Conservation (phyloP, 116 monocot species). For the Iris pallida region DNA sequence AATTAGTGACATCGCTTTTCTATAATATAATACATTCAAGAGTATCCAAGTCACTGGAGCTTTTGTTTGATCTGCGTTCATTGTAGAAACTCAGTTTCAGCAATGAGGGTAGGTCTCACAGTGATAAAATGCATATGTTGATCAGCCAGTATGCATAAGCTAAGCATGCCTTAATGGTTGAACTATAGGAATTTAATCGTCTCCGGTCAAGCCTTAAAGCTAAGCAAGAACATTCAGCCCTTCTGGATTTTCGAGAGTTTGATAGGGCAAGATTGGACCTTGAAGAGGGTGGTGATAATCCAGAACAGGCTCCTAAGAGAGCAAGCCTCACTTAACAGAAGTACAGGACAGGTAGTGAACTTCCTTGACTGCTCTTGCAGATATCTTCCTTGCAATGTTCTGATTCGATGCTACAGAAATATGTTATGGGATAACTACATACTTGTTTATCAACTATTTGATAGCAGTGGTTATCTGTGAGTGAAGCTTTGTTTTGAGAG, state of each 20-base stretch:
- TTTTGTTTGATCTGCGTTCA: too few species aligned
- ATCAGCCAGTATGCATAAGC: neutral
- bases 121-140: too few species aligned
- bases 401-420: neutral
- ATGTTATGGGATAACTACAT: neutral
- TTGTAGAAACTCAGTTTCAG: too few species aligned
- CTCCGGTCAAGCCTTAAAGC: conserved; percentile 68
- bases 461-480: neutral
- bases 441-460: neutral
- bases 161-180: neutral
- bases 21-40: too few species aligned
- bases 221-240: conserved; percentile 80
- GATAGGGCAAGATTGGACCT: conserved; percentile 63
- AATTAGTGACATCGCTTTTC: too few species aligned
- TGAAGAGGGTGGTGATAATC: conserved; percentile 57
- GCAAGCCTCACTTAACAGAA: conserved; percentile 65
- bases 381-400: neutral
- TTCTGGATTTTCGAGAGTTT: conserved; percentile 89
- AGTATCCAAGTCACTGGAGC: too few species aligned
- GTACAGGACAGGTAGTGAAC: conserved; percentile 58
- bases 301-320: conserved; percentile 74
- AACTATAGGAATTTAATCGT: conserved; percentile 75
- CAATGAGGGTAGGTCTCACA: too few species aligned
- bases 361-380: neutral
- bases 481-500: too few species aligned